Conservation (phyloP, 148 eudicot species). For the Vaccinium myrtillus region DNA sequence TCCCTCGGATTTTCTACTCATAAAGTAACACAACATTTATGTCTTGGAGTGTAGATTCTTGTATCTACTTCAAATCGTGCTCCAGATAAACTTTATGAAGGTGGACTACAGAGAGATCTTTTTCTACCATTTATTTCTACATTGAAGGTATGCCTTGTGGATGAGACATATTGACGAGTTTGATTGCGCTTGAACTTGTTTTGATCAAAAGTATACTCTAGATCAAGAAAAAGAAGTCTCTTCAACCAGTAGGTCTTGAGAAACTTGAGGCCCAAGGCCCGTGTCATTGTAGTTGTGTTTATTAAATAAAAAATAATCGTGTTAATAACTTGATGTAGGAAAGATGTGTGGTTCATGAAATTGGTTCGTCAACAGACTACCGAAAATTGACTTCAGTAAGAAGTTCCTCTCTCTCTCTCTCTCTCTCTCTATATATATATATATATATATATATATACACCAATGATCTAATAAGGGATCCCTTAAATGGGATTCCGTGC, state of each 20-base stretch:
- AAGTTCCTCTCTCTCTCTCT: not conserved
- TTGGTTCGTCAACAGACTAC: constrained; percentile 84
- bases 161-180: not conserved
- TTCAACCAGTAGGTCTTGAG: not conserved
- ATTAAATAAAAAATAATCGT: not conserved
- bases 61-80: constrained; percentile 94
- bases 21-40: not conserved
- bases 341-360: constrained; percentile 72
- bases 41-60: constrained; percentile 53
- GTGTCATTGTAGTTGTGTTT: not conserved
- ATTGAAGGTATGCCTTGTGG: constrained; percentile 52
- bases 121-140: constrained; percentile 84
- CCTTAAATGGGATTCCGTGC: too few species aligned
- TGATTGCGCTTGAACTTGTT: not conserved
- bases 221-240: not conserved
- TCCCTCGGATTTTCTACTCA: not conserved
- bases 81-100: constrained; percentile 88
- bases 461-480: too few species aligned
- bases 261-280: not conserved
- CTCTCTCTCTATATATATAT: not conserved
- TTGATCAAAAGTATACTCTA: not conserved
- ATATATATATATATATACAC: too few species aligned
- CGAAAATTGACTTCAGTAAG: constrained; percentile 82
- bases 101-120: constrained; percentile 92
- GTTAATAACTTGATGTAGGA: constrained; percentile 48